phyloP scores from a whole-genome alignment of 352 stramenopile species.

The Globisporangium takayamanum region DNA sequence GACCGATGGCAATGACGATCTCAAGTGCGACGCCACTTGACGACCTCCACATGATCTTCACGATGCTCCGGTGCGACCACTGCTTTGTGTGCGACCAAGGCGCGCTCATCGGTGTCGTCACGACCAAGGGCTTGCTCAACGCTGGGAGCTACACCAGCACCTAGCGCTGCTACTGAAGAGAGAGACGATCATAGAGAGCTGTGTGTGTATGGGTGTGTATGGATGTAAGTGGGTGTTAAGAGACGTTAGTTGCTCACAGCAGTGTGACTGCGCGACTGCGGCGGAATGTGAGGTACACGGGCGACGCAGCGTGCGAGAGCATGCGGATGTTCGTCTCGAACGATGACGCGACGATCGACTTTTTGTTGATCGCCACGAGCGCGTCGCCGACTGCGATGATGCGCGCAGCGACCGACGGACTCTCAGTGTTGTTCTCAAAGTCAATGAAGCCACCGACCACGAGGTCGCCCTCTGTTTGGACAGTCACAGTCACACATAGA shows the following conservation, averaged over 20 bases:
- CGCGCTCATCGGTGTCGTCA: slow-evolving; percentile 77
- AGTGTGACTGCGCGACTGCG: slow-evolving; percentile 53
- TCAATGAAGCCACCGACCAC: slow-evolving; percentile 79
- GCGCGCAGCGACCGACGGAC: slow-evolving; percentile 62
- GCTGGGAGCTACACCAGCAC: slow-evolving; percentile 27
- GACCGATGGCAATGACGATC: slow-evolving; percentile 76
- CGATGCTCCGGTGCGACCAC: slow-evolving; percentile 84
- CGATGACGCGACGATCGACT: slow-evolving; percentile 76
- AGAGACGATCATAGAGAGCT: background rate
- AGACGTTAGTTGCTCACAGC: slow-evolving; percentile 24
- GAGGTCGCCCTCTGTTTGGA: slow-evolving; percentile 54
- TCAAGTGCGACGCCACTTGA: slow-evolving; percentile 76
- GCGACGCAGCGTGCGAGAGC: slow-evolving; percentile 68
- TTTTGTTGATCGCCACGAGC: slow-evolving; percentile 85
- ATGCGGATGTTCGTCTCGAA: slow-evolving; percentile 86
- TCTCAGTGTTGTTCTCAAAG: slow-evolving; percentile 77
- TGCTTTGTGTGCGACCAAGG: slow-evolving; percentile 86
- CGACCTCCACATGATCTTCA: slow-evolving; percentile 89
- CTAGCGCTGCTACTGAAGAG: background rate
- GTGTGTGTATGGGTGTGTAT: background rate
- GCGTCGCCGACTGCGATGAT: slow-evolving; percentile 75
- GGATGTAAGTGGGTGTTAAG: background rate
- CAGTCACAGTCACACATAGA: slow-evolving; percentile 1
- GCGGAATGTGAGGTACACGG: slow-evolving; percentile 80
- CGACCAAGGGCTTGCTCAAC: slow-evolving; percentile 61